Evolutionary conservation across 768 basidiomycete species (phyloP).

Genomic region (Holtermannia corniformis): DNA sequence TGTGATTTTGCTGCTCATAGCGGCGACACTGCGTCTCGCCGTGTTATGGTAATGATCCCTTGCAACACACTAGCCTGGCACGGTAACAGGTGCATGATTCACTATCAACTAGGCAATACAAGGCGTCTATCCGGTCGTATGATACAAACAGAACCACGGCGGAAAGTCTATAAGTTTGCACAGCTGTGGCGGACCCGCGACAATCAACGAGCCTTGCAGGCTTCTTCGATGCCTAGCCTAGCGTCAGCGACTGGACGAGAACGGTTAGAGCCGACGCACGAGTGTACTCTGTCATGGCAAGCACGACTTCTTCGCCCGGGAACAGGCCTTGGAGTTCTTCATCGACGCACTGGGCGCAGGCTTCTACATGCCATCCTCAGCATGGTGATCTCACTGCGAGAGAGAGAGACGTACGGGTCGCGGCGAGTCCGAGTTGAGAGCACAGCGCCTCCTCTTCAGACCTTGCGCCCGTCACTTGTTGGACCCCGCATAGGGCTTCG

Average conservation of each 20-base stretch:
- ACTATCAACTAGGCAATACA: too few species aligned
- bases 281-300: not conserved
- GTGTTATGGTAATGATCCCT: too few species aligned
- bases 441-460: slow-evolving; percentile 28
- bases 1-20: too few species aligned
- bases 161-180: too few species aligned
- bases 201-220: too few species aligned
- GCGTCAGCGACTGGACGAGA: not conserved
- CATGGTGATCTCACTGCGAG: not conserved
- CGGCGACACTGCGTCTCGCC: too few species aligned
- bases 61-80: too few species aligned
- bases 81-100: too few species aligned
- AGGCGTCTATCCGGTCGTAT: too few species aligned
- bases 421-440: slow-evolving; percentile 13
- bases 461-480: slow-evolving; percentile 18
- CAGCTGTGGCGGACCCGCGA: too few species aligned
- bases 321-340: not conserved
- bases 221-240: not conserved
- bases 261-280: not conserved
- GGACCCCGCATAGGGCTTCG: slow-evolving; percentile 12
- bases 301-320: not conserved
- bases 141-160: too few species aligned
- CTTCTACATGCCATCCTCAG: not conserved
- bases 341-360: not conserved
- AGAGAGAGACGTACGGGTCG: slow-evolving; percentile 23